phyloP scores from a whole-genome alignment of 768 basidiomycete species.

The Gymnopilus junonius region DNA sequence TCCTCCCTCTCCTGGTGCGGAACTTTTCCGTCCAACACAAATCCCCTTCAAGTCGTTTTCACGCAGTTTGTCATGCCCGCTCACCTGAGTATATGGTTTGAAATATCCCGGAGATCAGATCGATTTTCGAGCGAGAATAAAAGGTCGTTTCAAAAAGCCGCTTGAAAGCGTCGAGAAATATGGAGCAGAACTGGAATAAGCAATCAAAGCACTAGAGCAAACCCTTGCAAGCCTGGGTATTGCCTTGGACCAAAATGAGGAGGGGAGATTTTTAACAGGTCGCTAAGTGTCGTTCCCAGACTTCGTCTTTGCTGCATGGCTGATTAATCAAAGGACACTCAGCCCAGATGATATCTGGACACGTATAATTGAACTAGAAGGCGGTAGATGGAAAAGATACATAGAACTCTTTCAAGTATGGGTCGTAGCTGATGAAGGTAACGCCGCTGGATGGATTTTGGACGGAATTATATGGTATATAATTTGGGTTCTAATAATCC shows the following conservation, averaged over 20 bases:
- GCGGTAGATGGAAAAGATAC: conserved; percentile 30
- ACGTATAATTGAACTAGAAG: conserved; percentile 27
- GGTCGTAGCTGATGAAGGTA: conserved; percentile 17
- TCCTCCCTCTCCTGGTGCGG: conserved; percentile 17
- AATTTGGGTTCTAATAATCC: too few species aligned
- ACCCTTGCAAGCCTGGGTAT: conserved; percentile 16
- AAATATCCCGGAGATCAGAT: conserved; percentile 24
- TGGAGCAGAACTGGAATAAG: conserved; percentile 25
- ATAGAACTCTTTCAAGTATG: conserved; percentile 22
- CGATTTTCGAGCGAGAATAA: conserved; percentile 18
- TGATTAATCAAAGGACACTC: conserved; percentile 25
- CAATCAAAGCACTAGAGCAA: conserved; percentile 24
- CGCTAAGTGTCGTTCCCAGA: conserved; percentile 25
- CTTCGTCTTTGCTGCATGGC: conserved; percentile 26
- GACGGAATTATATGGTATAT: too few species aligned
- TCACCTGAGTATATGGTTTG: conserved; percentile 23
- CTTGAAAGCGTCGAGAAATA: conserved; percentile 24
- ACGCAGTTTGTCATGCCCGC: conserved; percentile 17
- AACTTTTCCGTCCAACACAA: conserved; percentile 23
- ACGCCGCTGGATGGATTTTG: too few species aligned
- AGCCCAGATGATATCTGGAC: conserved; percentile 32
- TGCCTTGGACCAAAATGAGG: conserved; percentile 15
- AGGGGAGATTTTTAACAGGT: conserved; percentile 24
- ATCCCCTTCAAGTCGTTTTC: conserved; percentile 27
- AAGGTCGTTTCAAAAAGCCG: conserved; percentile 18